Evolutionary conservation across 2,329 filamentous ascomycete species (phyloP).

Genomic region (Nemania abortiva): DNA sequence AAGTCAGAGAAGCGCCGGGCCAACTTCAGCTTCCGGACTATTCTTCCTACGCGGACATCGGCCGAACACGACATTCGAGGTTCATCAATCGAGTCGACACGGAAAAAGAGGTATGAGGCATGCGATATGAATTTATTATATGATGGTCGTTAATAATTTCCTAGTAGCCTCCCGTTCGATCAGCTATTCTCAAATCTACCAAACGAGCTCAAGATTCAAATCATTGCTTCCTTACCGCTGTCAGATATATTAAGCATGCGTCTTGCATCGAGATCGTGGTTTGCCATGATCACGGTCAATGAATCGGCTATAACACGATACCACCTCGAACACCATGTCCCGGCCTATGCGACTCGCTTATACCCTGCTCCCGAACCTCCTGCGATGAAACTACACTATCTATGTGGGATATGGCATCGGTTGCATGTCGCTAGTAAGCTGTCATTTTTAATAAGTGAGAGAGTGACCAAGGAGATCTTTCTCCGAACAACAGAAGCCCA

Average conservation of each 20-base stretch:
- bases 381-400: constrained; percentile 68
- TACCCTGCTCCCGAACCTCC: constrained; percentile 65
- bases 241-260: constrained; percentile 71
- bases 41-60: constrained; percentile 50
- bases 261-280: constrained; percentile 69
- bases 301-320: constrained; percentile 72
- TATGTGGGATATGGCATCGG: constrained; percentile 75
- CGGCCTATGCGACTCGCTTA: constrained; percentile 69
- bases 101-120: constrained; percentile 46
- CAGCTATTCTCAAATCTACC: constrained; percentile 70
- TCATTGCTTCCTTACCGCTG: constrained; percentile 70
- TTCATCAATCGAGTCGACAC: constrained; percentile 44
- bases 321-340: constrained; percentile 70
- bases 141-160: constrained; percentile 19
- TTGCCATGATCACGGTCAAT: constrained; percentile 69
- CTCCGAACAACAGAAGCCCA: constrained; percentile 67
- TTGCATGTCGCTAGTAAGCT: constrained; percentile 74
- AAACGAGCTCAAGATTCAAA: constrained; percentile 72
- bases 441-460: constrained; percentile 71
- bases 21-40: constrained; percentile 51
- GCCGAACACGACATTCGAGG: constrained; percentile 50
- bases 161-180: constrained; percentile 61
- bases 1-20: constrained; percentile 49
- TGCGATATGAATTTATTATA: neutral
- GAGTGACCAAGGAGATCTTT: constrained; percentile 75